A percentile compares a stretch with the other conserved stretches of the same genome.
Evolutionary conservation across 495 filamentous ascomycete genomes (phyloP).

Genomic region (Evansstolkia leycettana): DNA sequence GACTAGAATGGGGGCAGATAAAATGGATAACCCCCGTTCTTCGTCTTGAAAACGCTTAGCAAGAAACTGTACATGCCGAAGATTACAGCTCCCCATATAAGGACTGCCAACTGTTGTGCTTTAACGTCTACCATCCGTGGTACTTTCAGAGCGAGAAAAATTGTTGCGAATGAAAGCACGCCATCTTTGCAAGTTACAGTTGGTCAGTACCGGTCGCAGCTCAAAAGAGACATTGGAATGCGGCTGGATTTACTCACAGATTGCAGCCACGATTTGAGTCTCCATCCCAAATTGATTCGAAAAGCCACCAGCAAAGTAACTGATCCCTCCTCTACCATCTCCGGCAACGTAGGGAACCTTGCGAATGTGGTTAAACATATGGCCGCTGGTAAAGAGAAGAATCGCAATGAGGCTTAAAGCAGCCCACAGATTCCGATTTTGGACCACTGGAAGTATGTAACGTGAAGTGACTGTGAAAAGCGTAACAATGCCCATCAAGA

Average conservation of each 20-base stretch:
- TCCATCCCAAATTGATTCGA: conserved; percentile 93
- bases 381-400: conserved; percentile 87
- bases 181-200: conserved; percentile 50
- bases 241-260: conserved; percentile 56
- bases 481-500: conserved; percentile 53
- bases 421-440: conserved; percentile 90
- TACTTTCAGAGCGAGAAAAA: conserved; percentile 80
- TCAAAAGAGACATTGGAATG: not conserved
- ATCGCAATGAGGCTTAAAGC: conserved; percentile 80
- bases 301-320: conserved; percentile 88
- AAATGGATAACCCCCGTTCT: conserved; percentile 94
- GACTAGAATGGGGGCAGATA: conserved; percentile 76
- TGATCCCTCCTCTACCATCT: conserved; percentile 74
- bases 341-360: conserved; percentile 91
- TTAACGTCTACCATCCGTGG: conserved; percentile 71
- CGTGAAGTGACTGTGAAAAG: conserved; percentile 65
- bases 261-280: conserved; percentile 88
- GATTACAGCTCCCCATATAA: conserved; percentile 70
- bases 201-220: too few relatives aligned
- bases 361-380: conserved; percentile 99
- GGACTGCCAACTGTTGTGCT: conserved; percentile 67
- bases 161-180: conserved; percentile 80
- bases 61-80: conserved; percentile 86
- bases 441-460: conserved; percentile 72
- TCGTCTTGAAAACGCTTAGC: conserved; percentile 82